phyloP scores from a whole-genome alignment of 495 filamentous ascomycete species.

The Penicillium odoratum region DNA sequence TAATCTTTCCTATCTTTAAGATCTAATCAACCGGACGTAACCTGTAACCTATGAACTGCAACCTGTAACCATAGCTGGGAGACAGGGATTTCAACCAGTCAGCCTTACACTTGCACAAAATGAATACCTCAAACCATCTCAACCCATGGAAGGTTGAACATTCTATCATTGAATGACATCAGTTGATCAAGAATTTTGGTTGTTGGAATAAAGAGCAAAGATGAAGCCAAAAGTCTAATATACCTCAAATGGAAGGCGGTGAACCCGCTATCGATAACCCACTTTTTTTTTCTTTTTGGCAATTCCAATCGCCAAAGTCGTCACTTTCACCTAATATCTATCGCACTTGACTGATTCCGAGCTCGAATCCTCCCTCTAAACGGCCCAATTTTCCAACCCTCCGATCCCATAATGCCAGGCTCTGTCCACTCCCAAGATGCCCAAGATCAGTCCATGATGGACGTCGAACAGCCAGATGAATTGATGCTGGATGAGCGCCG shows the following conservation, averaged over 20 bases:
- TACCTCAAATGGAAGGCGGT: conserved; percentile 25
- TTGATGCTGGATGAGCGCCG: conserved; percentile 52
- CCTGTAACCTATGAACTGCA: neutral
- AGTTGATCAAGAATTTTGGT: neutral
- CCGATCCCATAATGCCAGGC: conserved; percentile 36
- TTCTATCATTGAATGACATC: too few relatives aligned
- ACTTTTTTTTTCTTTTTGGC: conserved; percentile 29
- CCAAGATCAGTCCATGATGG: conserved; percentile 56
- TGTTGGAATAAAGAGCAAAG: neutral
- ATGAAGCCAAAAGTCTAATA: neutral
- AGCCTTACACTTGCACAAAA: neutral
- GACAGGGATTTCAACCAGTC: neutral
- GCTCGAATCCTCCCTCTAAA: neutral
- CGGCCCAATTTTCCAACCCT: neutral
- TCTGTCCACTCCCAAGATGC: conserved; percentile 43
- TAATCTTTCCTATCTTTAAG: neutral
- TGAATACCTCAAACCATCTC: too few relatives aligned
- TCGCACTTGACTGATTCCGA: neutral
- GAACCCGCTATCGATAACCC: conserved; percentile 32
- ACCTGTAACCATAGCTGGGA: neutral
- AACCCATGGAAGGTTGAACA: too few relatives aligned
- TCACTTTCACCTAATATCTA: neutral
- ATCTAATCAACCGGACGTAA: neutral
- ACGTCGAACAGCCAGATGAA: conserved; percentile 45
- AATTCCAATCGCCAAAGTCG: conserved; percentile 8